phyloP scores from a whole-genome alignment of 805 yeast species.

The Spathaspora sp. region DNA sequence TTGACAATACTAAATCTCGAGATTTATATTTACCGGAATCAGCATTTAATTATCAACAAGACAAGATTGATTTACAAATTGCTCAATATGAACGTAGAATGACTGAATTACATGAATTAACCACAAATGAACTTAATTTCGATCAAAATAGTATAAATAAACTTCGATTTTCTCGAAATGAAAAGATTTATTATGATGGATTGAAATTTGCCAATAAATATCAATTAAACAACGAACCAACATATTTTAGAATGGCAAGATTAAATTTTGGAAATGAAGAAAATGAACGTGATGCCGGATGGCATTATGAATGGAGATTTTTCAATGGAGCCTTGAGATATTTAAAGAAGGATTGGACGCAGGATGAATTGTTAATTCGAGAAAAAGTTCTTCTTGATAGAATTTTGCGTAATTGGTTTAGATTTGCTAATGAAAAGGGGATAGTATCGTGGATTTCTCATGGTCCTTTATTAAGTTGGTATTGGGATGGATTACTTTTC shows the following conservation, averaged over 20 bases:
- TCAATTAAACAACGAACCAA: constrained; percentile 21
- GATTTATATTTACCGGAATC: constrained; percentile 19
- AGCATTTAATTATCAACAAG: constrained; percentile 24
- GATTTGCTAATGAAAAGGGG: constrained; percentile 27
- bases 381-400: constrained; percentile 17
- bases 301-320: constrained; percentile 58
- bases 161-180: constrained; percentile 13
- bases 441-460: constrained; percentile 30
- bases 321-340: constrained; percentile 53
- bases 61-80: constrained; percentile 22
- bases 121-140: constrained; percentile 9
- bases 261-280: constrained; percentile 17
- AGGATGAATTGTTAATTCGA: constrained; percentile 17
- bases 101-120: constrained; percentile 9
- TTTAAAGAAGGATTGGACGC: constrained; percentile 24
- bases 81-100: constrained; percentile 15
- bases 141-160: constrained; percentile 8
- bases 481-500: constrained; percentile 29
- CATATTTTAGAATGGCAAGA: constrained; percentile 32
- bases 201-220: constrained; percentile 14
- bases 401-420: constrained; percentile 23
- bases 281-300: constrained; percentile 39
- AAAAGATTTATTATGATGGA: constrained; percentile 18
- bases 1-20: constrained; percentile 14
- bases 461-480: constrained; percentile 29